Conservation (phyloP, 2,329 filamentous ascomycete species). For the Aspergillus sojae region DNA sequence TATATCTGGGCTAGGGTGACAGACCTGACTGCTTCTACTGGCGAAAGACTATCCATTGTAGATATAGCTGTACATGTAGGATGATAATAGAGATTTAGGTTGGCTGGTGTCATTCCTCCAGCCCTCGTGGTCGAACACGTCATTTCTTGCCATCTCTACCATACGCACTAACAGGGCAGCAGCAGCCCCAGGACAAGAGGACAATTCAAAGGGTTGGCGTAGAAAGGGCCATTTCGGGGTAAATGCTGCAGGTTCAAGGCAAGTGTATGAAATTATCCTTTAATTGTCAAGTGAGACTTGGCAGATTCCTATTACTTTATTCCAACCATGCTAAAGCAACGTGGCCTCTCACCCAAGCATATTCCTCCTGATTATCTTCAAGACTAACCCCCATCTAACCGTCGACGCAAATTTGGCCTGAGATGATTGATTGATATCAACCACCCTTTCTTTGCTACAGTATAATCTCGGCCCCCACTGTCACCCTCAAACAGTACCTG, state of each 20-base stretch:
- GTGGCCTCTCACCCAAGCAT: conserved; percentile 1
- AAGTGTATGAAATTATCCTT: background rate
- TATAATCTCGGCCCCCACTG: background rate
- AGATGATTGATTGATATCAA: background rate
- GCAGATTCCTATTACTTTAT: background rate
- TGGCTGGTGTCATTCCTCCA: no score
- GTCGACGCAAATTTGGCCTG: background rate
- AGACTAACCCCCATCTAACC: conserved; percentile 25
- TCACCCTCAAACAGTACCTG: background rate
- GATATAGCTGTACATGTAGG: no score
- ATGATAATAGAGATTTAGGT: no score
- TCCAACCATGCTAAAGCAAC: conserved; percentile 2
- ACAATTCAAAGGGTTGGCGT: background rate
- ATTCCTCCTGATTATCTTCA: background rate
- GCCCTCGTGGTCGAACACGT: background rate
- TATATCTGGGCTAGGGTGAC: no score
- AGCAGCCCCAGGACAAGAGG: background rate
- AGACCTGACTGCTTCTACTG: no score
- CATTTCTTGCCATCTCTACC: background rate
- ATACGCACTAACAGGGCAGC: background rate
- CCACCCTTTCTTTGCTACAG: background rate
- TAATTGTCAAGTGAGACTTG: background rate
- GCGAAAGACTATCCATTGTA: no score
- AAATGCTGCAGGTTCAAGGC: background rate
- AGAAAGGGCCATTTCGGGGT: background rate